Conservation (phyloP, 108 stramenopile species). For the Skeletonema menzelii region DNA sequence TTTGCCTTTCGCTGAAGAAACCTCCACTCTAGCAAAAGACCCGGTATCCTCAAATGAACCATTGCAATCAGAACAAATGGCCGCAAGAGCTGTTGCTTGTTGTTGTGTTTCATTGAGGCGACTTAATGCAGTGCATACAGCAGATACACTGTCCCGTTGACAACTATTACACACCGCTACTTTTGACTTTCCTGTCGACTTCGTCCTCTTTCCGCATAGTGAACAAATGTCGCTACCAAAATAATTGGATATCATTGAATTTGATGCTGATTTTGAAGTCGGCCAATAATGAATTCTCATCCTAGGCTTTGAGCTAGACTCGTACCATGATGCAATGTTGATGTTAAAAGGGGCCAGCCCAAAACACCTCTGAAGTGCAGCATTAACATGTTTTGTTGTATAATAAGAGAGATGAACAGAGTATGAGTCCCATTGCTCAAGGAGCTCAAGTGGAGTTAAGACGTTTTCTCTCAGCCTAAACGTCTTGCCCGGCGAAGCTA, state of each 20-base stretch:
- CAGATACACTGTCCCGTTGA: slow-evolving; percentile 41
- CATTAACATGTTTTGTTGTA: slow-evolving; percentile 85
- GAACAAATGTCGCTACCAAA: slow-evolving; percentile 83
- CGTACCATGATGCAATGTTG: slow-evolving; percentile 75
- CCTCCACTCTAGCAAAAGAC: slow-evolving; percentile 57
- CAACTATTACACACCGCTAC: slow-evolving; percentile 74
- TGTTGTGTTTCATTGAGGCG: slow-evolving; percentile 57
- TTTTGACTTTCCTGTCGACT: slow-evolving; percentile 62
- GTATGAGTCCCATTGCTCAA: slow-evolving; percentile 90
- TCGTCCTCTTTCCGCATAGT: slow-evolving; percentile 70
- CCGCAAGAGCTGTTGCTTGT: slow-evolving; percentile 54
- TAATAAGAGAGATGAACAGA: slow-evolving; percentile 81
- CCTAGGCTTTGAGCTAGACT: slow-evolving; percentile 76
- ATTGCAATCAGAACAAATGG: slow-evolving; percentile 71
- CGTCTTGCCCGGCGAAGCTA: slow-evolving; percentile 73
- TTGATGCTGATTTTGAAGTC: slow-evolving; percentile 57
- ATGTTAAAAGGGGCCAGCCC: slow-evolving; percentile 69
- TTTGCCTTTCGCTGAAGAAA: slow-evolving; percentile 1
- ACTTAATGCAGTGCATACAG: slow-evolving; percentile 50
- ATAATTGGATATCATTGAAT: slow-evolving; percentile 73
- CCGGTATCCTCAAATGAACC: slow-evolving; percentile 65
- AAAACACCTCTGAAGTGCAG: slow-evolving; percentile 82
- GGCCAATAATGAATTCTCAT: slow-evolving; percentile 86
- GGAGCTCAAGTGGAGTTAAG: slow-evolving; percentile 79
- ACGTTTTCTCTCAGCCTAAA: slow-evolving; percentile 84